These are phyloP conservation scores for Gossypium rotundifolium DNA, from an alignment of 345 rosid species.

Conservation along the genomic window DNA sequence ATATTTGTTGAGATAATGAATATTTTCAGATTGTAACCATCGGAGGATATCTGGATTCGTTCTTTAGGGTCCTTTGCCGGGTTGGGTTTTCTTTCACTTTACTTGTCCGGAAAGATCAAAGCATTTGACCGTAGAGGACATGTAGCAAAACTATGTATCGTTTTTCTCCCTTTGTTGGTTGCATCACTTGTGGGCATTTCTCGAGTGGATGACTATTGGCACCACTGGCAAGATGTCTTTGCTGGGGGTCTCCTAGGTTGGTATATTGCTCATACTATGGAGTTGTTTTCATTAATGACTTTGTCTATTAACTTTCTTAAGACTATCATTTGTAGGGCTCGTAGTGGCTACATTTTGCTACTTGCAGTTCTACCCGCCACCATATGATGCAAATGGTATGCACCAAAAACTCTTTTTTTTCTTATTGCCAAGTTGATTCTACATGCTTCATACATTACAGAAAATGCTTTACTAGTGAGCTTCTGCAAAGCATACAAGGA, in stretches of 20 bases:
- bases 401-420: background rate
- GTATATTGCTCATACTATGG: background rate
- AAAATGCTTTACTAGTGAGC: background rate
- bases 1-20: background rate
- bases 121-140: conserved; percentile 68
- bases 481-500: background rate
- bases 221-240: conserved; percentile 85
- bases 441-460: background rate
- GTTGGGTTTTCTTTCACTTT: conserved; percentile 48
- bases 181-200: conserved; percentile 70
- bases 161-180: conserved; percentile 55
- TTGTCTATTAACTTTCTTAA: background rate
- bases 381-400: conserved; percentile 49
- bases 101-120: conserved; percentile 63
- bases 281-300: conserved; percentile 8
- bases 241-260: conserved; percentile 73
- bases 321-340: conserved; percentile 36
- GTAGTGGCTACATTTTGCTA: conserved; percentile 54
- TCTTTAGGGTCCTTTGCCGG: conserved; percentile 70
- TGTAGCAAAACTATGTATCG: conserved; percentile 60
- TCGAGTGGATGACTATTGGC: conserved; percentile 87
- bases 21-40: background rate
- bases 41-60: background rate
- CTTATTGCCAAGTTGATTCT: background rate
- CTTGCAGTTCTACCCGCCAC: conserved; percentile 73